Evolutionary conservation across 2,329 filamentous ascomycete species (phyloP), one percentile per base, ranked within the genome.

Genomic region (Colletotrichum falcatum): DNA sequence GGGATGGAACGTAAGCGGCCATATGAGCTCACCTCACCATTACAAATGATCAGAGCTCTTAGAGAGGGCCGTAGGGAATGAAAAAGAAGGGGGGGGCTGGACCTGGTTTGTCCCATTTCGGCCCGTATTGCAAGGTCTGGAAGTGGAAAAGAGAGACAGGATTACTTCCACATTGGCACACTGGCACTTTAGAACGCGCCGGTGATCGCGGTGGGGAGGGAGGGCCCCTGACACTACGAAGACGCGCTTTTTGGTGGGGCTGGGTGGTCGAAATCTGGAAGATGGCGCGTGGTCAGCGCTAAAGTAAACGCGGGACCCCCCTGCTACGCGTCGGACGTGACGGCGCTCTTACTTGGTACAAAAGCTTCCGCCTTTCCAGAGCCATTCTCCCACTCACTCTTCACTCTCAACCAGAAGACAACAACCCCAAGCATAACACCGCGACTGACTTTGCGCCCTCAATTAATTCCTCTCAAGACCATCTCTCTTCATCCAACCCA

Each of bases 241-340:
- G 49, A 70, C 67, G 67, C 67, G 67, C 66, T 70, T 66, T 65
- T 61, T 35, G 42, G 42, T 66, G 67, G 67, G 51, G 49, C 42
- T 9, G 39, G 55, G 49, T 39, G 35, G 12, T 39, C n/a, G 42
- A 46, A 46, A 20, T 28, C 28, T 39, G 33, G 14, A 20, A 56
- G 61, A 30, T n/a, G 48, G 65, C 59, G 49, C 61, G 65, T 56
- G 60, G 51, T 67, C 33, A 51, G 59, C 20, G 46, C 30, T 39
- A 51, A 56, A 65, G 62, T 35, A 71, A 71, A 73, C 67, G 69
- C 66, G 66, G 65, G 46, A 11, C 28, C 53, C 61, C 60, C 69
- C 65, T 59, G 35, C 35, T 58, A 73, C 70, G 70, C 70, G 70
- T 66, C 51, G 48, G 44, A 61, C 70, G 60, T 70, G 72, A 70